Percentiles rank a stretch among this genome's conserved stretches.
Conservation (phyloP, 257 asterid species). For the Solanum rostratum region DNA sequence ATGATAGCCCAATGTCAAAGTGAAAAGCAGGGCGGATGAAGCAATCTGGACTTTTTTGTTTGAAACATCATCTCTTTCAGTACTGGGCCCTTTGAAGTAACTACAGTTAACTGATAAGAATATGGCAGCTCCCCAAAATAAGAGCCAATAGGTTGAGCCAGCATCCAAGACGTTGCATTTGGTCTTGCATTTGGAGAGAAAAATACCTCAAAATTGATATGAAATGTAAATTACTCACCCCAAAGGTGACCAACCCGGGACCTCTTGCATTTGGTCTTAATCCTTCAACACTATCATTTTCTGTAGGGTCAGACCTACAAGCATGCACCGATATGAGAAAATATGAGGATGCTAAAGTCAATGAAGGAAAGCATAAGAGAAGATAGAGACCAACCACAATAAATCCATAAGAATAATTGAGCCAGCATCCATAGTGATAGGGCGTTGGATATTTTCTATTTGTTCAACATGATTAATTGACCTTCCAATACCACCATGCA, state of each 20-base stretch:
- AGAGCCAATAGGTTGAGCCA: not conserved
- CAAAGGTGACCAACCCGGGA: constrained; percentile 98
- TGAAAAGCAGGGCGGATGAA: not conserved
- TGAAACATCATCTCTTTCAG: not conserved
- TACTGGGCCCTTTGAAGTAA: not conserved
- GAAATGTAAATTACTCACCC: constrained; percentile 45
- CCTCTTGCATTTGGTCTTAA: constrained; percentile 99
- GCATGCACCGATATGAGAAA: constrained; percentile 1
- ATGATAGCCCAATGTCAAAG: not conserved
- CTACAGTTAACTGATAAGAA: not conserved
- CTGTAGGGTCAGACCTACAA: constrained; percentile 99
- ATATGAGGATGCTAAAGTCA: constrained; percentile 1
- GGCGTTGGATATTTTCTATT: constrained; percentile 92
- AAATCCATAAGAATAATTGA: constrained; percentile 96
- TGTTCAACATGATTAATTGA: constrained; percentile 95
- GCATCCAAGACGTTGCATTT: not conserved
- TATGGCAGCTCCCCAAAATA: not conserved
- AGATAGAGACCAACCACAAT: constrained; percentile 54
- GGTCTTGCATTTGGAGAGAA: not conserved
- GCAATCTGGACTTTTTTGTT: not conserved
- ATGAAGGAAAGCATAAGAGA: not conserved
- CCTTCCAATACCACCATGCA: constrained; percentile 99
- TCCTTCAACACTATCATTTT: constrained; percentile 99
- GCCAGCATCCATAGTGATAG: constrained; percentile 98
- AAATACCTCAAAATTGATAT: not conserved